Evolutionary conservation across 73 alveolate genomes (phyloP), one percentile per base, ranked within the genome.

Genomic region (Paramecium primaurelia): DNA sequence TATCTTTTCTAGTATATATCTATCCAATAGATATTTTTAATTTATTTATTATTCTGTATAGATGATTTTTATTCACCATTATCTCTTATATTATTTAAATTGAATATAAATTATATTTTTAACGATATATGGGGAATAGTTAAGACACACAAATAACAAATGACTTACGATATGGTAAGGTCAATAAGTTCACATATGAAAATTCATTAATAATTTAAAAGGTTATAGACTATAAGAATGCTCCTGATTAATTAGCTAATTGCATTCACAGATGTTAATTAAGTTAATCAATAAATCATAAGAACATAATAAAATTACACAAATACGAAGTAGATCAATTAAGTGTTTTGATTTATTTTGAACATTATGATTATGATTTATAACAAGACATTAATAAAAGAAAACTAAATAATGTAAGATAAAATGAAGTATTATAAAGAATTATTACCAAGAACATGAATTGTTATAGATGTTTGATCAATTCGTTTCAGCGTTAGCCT

Each of bases 341-440:
- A 6, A 32, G 28, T 12, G 40, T 28, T 25, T 68, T 8, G 12
- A 34, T 68, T 28, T 68, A 32, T 68, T 32, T 68, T 28, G 84
- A 68, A 68, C 84, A 68, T 68, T 68, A 32, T 68, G 84, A 68
- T 11, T 32, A 68, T 26, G 84, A 68, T 68, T 68, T 68, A 68
- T 28, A 28, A 68, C 20, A 28, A 12, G 84, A 68, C 47, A 68
- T 68, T n/a, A 4, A 12, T 7, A 32, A 68, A 68, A 68, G 84
- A 26, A 32, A 68, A 68, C 51, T 68, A 68, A 68, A 68, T 32
- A 32, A 68, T 54, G 69, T 54, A 54, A 54, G 69, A 18, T 40
- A 4, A 18, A 14, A 18, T 54, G 28, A 54, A 54, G 28, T 18
- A 54, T 54, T n/a, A 18, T 54, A 4, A 54, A 54, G 47, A 68